Evolutionary conservation across 805 yeast species (phyloP), one percentile per base, ranked within the genome.

Genomic region (Pichia californica): DNA sequence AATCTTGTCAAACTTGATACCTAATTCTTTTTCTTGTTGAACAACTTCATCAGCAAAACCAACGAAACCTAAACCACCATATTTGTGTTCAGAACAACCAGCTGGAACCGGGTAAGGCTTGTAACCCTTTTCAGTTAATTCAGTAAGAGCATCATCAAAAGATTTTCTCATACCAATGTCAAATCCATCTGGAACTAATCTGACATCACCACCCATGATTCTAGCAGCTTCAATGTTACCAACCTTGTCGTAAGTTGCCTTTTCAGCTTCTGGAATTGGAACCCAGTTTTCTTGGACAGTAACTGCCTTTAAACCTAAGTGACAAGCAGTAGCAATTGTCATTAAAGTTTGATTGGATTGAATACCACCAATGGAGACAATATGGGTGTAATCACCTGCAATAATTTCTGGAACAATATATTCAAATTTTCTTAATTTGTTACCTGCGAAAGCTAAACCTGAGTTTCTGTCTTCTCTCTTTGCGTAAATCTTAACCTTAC

Each of bases 91-190:
- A 19, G 67, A 62, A 43, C 66, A 61, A 31, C 66, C 67, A 6
- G 67, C 67, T 38, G 67, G 67, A 45, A 62, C 64, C 14, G 67
- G 63, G 36, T 59, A 62, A 36, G 67, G 67, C 36, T 63, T 63
- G 43, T 48, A 54, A 21, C 67, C 67, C 33, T 57, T 48, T 5
- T 43, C 50, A 19, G 48, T 53, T 14, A 57, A 54, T 8, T 57
- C 62, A 10, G 44, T 45, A 48, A 62, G 41, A 7, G 66, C 58
- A 31, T 59, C 61, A 43, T 61, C 52, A 54, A 62, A 62, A 2
- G 66, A 62, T 40, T 62, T 51, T 52, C 67, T 58, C 39, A 62
- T 57, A 35, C 67, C 67, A 42, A 62, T 62, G 43, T 62, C 67
- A 38, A 62, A 62, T 28, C 62, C 62, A 42, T 56, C 61, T 7